Evolutionary conservation across 768 basidiomycete species (phyloP).

Genomic region (Psilocybe cyanescens): DNA sequence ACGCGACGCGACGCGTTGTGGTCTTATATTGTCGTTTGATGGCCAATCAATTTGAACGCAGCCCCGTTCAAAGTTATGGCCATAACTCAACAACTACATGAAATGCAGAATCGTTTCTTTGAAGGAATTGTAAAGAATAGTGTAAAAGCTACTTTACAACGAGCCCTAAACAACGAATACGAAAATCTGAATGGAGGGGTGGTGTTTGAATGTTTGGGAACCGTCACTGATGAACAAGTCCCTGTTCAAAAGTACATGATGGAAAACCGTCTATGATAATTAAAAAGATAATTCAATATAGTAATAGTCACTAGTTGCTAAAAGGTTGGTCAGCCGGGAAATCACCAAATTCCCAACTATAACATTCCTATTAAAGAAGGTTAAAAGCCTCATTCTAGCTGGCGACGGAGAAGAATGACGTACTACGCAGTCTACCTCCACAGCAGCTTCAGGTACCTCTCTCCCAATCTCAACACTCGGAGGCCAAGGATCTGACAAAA

Average conservation of each 20-base stretch:
- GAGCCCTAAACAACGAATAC: too few relatives aligned
- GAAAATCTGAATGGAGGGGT: too few relatives aligned
- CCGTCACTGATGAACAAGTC: too few relatives aligned
- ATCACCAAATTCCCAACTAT: constrained; percentile 71
- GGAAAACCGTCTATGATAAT: not conserved
- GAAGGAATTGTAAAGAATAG: too few relatives aligned
- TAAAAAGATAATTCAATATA: not conserved
- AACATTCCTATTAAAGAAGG: constrained; percentile 56
- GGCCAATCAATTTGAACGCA: not conserved
- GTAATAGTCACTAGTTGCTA: not conserved
- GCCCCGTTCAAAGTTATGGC: not conserved
- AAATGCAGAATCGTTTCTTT: too few relatives aligned
- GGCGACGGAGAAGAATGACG: constrained; percentile 25
- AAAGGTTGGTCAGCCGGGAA: constrained; percentile 14
- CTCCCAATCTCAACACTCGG: constrained; percentile 61
- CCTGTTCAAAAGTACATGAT: not conserved
- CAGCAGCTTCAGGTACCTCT: constrained; percentile 59
- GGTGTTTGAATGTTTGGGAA: too few relatives aligned
- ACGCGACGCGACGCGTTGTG: constrained; percentile 28
- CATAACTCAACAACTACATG: too few relatives aligned
- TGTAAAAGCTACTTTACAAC: too few relatives aligned
- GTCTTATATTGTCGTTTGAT: not conserved
- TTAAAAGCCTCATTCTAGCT: not conserved
- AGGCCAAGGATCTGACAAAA: constrained; percentile 75
- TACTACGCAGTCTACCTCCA: constrained; percentile 76